These are phyloP conservation scores for Albophoma yamanashiensis DNA, from an alignment of 2,329 filamentous ascomycete genomes.

Conservation along the genomic window DNA sequence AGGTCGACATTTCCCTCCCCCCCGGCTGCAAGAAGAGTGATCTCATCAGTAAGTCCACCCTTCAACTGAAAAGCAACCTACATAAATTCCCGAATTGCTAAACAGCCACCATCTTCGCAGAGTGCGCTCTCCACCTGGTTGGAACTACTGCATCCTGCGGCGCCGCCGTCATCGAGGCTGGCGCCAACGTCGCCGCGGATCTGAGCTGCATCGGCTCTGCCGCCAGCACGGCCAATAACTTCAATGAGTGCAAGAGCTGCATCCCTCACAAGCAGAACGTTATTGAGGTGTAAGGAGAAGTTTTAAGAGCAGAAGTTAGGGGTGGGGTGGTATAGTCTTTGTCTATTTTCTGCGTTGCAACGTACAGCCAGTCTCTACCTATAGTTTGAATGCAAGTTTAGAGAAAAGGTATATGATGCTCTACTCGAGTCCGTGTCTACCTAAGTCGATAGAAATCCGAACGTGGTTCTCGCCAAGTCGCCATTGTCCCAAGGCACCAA, in stretches of 20 bases:
- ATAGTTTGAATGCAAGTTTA: neutral
- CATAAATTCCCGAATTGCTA: neutral
- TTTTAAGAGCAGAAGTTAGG: neutral
- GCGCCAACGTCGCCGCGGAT: neutral
- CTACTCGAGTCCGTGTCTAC: neutral
- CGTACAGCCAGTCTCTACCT: neutral
- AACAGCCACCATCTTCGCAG: neutral
- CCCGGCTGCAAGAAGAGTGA: neutral
- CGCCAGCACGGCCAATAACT: neutral
- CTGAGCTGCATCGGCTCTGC: neutral
- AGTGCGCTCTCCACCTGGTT: neutral
- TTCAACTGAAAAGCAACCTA: neutral
- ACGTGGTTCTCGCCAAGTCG: neutral
- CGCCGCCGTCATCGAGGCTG: neutral
- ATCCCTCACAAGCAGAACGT: neutral
- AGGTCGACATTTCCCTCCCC: neutral
- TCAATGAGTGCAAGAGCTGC: neutral
- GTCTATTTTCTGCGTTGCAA: neutral
- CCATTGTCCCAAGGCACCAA: neutral
- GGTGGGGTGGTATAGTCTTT: neutral
- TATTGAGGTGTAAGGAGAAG: neutral
- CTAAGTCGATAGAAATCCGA: neutral
- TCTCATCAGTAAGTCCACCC: neutral
- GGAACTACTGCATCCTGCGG: neutral
- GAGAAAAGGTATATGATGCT: neutral